phyloP scores from a whole-genome alignment of 106 monocot species.

The Allium fistulosum region DNA sequence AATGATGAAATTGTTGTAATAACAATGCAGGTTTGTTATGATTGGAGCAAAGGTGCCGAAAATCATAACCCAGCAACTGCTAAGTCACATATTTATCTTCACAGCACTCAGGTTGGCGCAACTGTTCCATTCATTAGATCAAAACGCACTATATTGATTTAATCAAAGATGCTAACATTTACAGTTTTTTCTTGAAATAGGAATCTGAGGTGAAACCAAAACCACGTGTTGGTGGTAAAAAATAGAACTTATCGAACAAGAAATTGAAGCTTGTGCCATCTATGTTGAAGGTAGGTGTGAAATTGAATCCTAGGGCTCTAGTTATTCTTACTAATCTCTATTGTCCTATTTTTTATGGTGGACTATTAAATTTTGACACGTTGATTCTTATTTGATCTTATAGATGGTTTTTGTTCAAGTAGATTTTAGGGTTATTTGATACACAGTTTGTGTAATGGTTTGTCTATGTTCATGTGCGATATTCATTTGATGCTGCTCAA shows the following conservation, averaged over 20 bases:
- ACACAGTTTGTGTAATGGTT: too few relatives aligned
- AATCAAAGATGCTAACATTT: neutral
- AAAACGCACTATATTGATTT: neutral
- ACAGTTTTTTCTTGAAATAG: conserved; percentile 17
- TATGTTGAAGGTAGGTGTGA: too few relatives aligned
- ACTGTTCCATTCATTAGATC: neutral
- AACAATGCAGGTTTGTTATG: conserved; percentile 64
- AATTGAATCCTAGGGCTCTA: too few relatives aligned
- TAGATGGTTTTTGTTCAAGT: too few relatives aligned
- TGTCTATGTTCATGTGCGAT: too few relatives aligned
- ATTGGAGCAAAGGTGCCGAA: conserved; percentile 97
- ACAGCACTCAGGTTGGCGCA: conserved; percentile 1
- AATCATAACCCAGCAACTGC: conserved; percentile 92
- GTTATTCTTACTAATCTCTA: too few relatives aligned
- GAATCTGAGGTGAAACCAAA: conserved; percentile 94
- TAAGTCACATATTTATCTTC: conserved; percentile 73
- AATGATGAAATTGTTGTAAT: neutral
- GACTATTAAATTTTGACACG: too few relatives aligned
- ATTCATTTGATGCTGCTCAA: too few relatives aligned
- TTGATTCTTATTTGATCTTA: too few relatives aligned
- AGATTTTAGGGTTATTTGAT: too few relatives aligned
- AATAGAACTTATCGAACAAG: conserved; percentile 18
- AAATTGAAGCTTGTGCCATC: too few relatives aligned
- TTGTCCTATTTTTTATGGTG: too few relatives aligned
- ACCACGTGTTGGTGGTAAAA: conserved; percentile 61